A percentile compares a stretch with the other conserved stretches of the same genome.
Conservation (phyloP, 2,329 filamentous ascomycete species). For the Scedosporium minutisporum region DNA sequence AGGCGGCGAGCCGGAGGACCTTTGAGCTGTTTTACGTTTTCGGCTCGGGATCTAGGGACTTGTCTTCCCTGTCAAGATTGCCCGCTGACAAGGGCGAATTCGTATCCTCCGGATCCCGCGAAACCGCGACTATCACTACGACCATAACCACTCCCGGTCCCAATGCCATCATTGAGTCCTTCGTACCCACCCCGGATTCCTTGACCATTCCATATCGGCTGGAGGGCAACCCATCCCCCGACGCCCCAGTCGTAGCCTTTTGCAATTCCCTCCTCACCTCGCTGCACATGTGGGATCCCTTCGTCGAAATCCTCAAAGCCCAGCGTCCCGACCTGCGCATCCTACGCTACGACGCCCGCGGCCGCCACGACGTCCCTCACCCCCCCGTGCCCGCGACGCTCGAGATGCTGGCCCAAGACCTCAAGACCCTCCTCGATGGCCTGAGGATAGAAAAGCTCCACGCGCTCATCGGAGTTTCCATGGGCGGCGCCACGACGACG, state of each 20-base stretch:
- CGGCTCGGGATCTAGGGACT: constrained; percentile 61
- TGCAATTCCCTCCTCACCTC: constrained; percentile 74
- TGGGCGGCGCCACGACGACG: constrained; percentile 71
- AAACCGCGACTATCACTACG: constrained; percentile 12
- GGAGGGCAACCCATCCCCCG: constrained; percentile 57
- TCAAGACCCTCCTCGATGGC: constrained; percentile 55
- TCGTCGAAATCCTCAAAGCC: constrained; percentile 52
- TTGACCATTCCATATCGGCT: constrained; percentile 63
- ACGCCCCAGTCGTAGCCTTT: constrained; percentile 65
- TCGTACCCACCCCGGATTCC: constrained; percentile 57
- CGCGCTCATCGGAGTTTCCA: constrained; percentile 64
- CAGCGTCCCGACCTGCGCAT: constrained; percentile 58
- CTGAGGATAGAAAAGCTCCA: constrained; percentile 59
- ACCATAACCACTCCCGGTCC: constrained; percentile 44
- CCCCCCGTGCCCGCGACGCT: constrained; percentile 45
- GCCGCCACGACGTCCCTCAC: constrained; percentile 44
- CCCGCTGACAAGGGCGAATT: constrained; percentile 38
- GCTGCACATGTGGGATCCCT: constrained; percentile 70
- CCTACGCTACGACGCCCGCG: constrained; percentile 69
- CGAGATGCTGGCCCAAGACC: constrained; percentile 58
- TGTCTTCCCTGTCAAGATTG: constrained; percentile 44
- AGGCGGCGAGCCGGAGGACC: constrained; percentile 43
- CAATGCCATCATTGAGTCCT: constrained; percentile 51
- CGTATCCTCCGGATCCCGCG: constrained; percentile 22
- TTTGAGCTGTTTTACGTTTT: constrained; percentile 76